These are phyloP conservation scores for Furcasterigmium sp. DNA, from an alignment of 2,329 filamentous ascomycete species.

Conservation along the genomic window DNA sequence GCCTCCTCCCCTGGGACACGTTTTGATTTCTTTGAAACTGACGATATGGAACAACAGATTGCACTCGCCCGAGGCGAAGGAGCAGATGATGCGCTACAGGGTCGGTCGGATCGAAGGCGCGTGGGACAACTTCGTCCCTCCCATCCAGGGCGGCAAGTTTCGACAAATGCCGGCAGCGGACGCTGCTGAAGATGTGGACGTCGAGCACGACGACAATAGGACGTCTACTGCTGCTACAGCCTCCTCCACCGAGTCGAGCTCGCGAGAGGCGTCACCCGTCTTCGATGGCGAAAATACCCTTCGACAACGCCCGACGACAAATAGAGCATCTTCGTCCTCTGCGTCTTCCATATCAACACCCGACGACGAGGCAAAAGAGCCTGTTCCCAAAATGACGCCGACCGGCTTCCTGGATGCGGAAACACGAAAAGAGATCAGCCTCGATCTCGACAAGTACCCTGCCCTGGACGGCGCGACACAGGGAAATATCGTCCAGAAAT, in stretches of 20 bases:
- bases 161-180: slow-evolving; percentile 31
- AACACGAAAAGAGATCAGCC: slow-evolving; percentile 68
- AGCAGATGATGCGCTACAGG: slow-evolving; percentile 74
- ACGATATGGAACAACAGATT: too few species aligned
- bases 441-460: slow-evolving; percentile 79
- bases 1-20: neutral
- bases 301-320: slow-evolving; percentile 20
- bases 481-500: slow-evolving; percentile 70
- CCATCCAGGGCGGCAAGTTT: slow-evolving; percentile 85
- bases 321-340: slow-evolving; percentile 21
- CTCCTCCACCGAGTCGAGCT: slow-evolving; percentile 47
- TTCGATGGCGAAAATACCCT: slow-evolving; percentile 37
- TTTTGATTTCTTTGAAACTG: too few species aligned
- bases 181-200: slow-evolving; percentile 21
- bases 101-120: slow-evolving; percentile 75
- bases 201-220: slow-evolving; percentile 8
- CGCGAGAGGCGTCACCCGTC: slow-evolving; percentile 43
- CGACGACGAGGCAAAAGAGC: slow-evolving; percentile 37
- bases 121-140: slow-evolving; percentile 86
- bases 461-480: slow-evolving; percentile 70
- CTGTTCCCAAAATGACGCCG: slow-evolving; percentile 44
- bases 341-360: slow-evolving; percentile 58
- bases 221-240: slow-evolving; percentile 15
- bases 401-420: slow-evolving; percentile 66
- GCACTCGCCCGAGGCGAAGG: slow-evolving; percentile 72